A percentile compares a stretch with the other conserved stretches of the same genome.
phyloP scores from a whole-genome alignment of 1,284 basidiomycete genomes.

The Ceratobasidium sp. region DNA sequence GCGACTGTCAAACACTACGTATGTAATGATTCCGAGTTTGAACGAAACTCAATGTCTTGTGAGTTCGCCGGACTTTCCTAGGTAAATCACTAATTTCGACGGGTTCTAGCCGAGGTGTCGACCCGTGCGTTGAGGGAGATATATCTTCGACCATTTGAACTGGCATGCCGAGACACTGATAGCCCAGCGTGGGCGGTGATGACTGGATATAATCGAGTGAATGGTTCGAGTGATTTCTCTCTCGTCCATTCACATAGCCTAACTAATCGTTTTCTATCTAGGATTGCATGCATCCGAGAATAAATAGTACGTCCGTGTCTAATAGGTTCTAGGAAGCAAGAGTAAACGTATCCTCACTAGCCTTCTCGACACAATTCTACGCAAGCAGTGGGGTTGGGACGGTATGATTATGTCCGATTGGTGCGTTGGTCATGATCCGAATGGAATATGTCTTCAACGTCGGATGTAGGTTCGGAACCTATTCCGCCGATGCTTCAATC shows the following conservation, averaged over 20 bases:
- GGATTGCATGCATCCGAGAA: conserved; percentile 33
- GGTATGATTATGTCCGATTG: conserved; percentile 78
- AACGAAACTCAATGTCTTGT: conserved; percentile 48
- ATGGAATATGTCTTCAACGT: conserved; percentile 35
- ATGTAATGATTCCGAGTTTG: conserved; percentile 51
- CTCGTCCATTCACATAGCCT: conserved; percentile 59
- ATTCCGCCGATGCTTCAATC: conserved; percentile 69
- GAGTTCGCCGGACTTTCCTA: neutral
- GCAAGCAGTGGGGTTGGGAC: conserved; percentile 76
- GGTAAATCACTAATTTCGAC: conserved; percentile 43
- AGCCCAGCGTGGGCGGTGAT: conserved; percentile 50
- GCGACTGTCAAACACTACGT: conserved; percentile 68
- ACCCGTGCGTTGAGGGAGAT: conserved; percentile 76
- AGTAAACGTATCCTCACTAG: neutral
- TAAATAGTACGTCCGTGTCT: conserved; percentile 25
- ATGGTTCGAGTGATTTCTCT: conserved; percentile 54
- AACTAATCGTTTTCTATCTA: conserved; percentile 67
- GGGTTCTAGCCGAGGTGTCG: conserved; percentile 68
- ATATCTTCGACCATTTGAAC: conserved; percentile 74
- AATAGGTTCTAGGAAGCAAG: neutral
- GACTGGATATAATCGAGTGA: conserved; percentile 49
- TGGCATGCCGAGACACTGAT: conserved; percentile 43
- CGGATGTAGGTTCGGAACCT: conserved; percentile 69
- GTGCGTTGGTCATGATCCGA: conserved; percentile 55
- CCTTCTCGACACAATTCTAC: conserved; percentile 70